These are phyloP conservation scores for Podospora didyma DNA, from an alignment of 495 filamentous ascomycete genomes.

Conservation along the genomic window DNA sequence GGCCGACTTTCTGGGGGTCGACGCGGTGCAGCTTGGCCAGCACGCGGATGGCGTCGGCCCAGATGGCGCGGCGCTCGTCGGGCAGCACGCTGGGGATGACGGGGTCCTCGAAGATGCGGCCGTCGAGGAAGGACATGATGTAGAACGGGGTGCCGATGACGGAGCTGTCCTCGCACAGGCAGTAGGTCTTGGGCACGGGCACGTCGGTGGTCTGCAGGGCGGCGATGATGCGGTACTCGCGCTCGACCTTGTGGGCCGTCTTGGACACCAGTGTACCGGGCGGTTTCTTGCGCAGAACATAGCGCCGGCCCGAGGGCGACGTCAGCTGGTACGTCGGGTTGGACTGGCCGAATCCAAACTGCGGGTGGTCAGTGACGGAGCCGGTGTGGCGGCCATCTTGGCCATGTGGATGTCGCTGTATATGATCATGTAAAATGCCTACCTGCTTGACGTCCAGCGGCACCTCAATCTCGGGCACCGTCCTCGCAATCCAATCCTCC, in stretches of 20 bases:
- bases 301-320: constrained; percentile 59
- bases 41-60: constrained; percentile 77
- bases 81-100: constrained; percentile 69
- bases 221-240: constrained; percentile 86
- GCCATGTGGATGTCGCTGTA: too few relatives aligned
- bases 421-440: constrained; percentile 12
- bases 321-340: constrained; percentile 94
- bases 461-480: constrained; percentile 73
- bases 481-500: constrained; percentile 68
- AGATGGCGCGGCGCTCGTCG: constrained; percentile 71
- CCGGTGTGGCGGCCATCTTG: too few relatives aligned
- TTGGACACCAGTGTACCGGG: constrained; percentile 86
- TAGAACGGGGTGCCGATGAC: constrained; percentile 92
- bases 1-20: constrained; percentile 56
- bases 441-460: constrained; percentile 90
- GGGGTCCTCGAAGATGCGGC: constrained; percentile 87
- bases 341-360: constrained; percentile 96
- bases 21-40: constrained; percentile 85
- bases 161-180: constrained; percentile 73
- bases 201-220: constrained; percentile 77
- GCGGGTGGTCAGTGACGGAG: too few relatives aligned
- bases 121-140: constrained; percentile 91
- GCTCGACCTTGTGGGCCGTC: constrained; percentile 92
- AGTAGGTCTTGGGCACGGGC: constrained; percentile 79
- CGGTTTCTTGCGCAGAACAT: constrained; percentile 93